phyloP scores from a whole-genome alignment of 306 rosid species.

The Parietaria judaica region DNA sequence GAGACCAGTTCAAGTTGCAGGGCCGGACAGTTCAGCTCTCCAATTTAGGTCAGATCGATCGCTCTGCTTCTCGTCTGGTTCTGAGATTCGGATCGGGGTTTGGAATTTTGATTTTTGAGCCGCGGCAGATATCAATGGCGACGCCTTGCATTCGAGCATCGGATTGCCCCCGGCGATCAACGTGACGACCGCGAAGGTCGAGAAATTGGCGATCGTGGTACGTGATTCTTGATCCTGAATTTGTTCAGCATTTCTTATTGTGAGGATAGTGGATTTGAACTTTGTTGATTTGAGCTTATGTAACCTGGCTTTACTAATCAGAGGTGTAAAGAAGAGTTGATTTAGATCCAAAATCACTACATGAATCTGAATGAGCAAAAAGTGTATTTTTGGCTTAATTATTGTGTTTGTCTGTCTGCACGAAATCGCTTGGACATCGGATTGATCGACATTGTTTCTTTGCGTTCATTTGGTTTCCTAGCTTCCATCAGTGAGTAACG shows the following conservation, averaged over 20 bases:
- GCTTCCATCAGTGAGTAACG: constrained; percentile 84
- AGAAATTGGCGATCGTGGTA: constrained; percentile 75
- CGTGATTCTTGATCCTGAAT: constrained; percentile 17
- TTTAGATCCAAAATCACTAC: background rate
- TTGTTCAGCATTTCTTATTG: constrained; percentile 1
- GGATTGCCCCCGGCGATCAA: constrained; percentile 89
- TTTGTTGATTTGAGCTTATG: background rate
- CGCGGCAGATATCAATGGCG: constrained; percentile 74
- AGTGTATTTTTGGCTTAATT: background rate
- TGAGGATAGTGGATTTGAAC: constrained; percentile 7
- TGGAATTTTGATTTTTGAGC: constrained; percentile 12
- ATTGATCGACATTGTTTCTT: constrained; percentile 8
- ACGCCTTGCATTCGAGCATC: constrained; percentile 81
- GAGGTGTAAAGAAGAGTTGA: background rate
- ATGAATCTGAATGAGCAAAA: background rate
- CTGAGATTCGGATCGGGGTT: constrained; percentile 11
- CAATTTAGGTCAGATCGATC: constrained; percentile 47
- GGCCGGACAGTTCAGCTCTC: constrained; percentile 81
- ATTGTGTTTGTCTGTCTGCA: constrained; percentile 6
- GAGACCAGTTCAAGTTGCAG: constrained; percentile 88
- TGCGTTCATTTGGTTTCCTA: constrained; percentile 22
- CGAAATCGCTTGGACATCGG: background rate
- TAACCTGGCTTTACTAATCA: background rate
- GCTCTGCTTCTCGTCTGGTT: background rate
- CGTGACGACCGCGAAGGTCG: constrained; percentile 74